Base-by-base conservation (phyloP, 1,284 basidiomycete species). In the Puccinia brachypodii region DNA sequence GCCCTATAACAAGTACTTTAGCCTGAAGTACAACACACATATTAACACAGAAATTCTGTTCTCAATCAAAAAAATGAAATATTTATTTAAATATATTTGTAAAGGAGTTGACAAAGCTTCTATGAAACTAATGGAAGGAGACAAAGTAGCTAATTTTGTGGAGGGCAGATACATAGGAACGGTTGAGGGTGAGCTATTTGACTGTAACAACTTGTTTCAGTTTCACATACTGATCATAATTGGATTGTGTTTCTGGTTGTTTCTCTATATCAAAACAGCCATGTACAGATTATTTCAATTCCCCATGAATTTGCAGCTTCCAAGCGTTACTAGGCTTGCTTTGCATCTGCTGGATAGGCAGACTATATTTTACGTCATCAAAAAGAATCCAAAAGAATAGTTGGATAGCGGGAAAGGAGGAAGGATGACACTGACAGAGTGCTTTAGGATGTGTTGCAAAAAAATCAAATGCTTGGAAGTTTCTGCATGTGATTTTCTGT, bases 1-100 rank as follows among this genome's bases (percentile, higher is more conserved):
- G 0, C 64, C 64, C 16, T 77, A 77, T n/a, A 77, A 77, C n/a
- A 64, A 66, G 33, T 77, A 68, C 47, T 28, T 77, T 13, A 9
- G 16, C 0, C 19, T 68, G 1, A 2, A 22, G 28, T 68, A 33
- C 25, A 36, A 69, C 8, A 69, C 64, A 28, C 62, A 78, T 28
- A 78, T 78, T 9, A 78, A 78, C n/a, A 33, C 56, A 6, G 64
- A 78, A 36, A 38, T 78, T 11, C 62, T 44, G 0, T 33, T 33
- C 47, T 16, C 22, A 19, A 78, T 68, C n/a, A 3, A 16, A 19
- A 19, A 62, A 0, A 36, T 78, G 47, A 50, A 68, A 40, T 78
- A 69, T 36, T 7, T 68, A 2, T 78, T 66, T 33, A 78, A 78
- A 38, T 78, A 78, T 33, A 38, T 78, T 0, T 68, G 31, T 13